phyloP scores from a whole-genome alignment of 1,284 basidiomycete genomes.

The Marasmius tenuissimus region DNA sequence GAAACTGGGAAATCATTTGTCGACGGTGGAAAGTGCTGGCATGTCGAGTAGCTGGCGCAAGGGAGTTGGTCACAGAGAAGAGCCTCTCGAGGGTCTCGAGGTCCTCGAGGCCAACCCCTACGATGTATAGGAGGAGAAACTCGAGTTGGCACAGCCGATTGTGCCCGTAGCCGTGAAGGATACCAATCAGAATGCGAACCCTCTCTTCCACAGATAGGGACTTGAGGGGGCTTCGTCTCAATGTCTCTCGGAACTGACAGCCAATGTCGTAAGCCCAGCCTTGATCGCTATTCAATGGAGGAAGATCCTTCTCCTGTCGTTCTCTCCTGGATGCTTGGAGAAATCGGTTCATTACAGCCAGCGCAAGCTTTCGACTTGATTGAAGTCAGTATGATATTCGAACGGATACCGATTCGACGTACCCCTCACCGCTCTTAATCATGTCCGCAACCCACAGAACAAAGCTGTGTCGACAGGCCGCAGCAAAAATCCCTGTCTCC shows the following conservation, averaged over 20 bases:
- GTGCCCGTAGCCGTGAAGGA: constrained; percentile 24
- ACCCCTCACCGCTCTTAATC: neutral
- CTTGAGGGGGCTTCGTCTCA: constrained; percentile 6
- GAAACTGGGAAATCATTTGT: constrained; percentile 18
- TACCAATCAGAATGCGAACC: constrained; percentile 1
- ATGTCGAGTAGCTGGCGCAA: constrained; percentile 13
- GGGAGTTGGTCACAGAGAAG: constrained; percentile 17
- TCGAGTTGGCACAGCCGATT: constrained; percentile 20
- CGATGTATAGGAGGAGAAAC: constrained; percentile 9
- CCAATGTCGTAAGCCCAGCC: constrained; percentile 16
- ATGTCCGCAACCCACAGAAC: constrained; percentile 18
- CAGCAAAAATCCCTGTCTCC: constrained; percentile 17
- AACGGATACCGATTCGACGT: too few relatives aligned
- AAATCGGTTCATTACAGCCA: too few relatives aligned
- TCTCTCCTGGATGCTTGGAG: too few relatives aligned
- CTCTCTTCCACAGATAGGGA: neutral
- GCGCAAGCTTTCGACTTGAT: too few relatives aligned
- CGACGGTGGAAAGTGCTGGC: constrained; percentile 10
- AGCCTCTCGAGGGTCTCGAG: constrained; percentile 18
- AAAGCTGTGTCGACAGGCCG: constrained; percentile 19
- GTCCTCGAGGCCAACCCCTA: constrained; percentile 18
- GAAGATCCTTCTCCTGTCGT: too few relatives aligned
- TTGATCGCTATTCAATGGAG: too few relatives aligned
- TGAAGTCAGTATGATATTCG: too few relatives aligned
- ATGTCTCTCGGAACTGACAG: constrained; percentile 10